Evolutionary conservation across 2,329 filamentous ascomycete species (phyloP).

Genomic region (Aspergillus udagawae): DNA sequence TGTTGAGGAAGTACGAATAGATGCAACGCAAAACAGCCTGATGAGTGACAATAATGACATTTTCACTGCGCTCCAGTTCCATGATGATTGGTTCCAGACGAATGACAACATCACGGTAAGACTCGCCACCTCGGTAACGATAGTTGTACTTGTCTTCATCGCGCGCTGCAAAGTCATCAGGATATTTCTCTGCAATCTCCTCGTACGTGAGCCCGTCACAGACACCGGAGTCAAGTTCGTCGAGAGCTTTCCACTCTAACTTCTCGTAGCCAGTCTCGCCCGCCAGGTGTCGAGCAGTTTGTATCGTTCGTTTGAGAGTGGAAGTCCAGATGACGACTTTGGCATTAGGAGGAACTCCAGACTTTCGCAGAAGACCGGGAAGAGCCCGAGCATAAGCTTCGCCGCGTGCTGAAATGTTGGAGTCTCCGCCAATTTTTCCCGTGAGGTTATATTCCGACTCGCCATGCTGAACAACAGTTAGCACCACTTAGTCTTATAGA

Average conservation of each 20-base stretch:
- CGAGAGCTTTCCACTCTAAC: slow-evolving; percentile 96
- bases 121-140: slow-evolving; percentile 93
- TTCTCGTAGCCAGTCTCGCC: slow-evolving; percentile 72
- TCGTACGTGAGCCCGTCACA: slow-evolving; percentile 96
- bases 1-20: slow-evolving; percentile 98
- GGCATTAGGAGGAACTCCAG: slow-evolving; percentile 67
- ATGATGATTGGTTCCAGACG: slow-evolving; percentile 98
- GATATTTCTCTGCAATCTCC: slow-evolving; percentile 85
- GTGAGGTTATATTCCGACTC: slow-evolving; percentile 90
- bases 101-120: slow-evolving; percentile 94
- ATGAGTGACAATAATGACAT: slow-evolving; percentile 96
- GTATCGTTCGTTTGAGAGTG: slow-evolving; percentile 78
- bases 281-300: slow-evolving; percentile 80
- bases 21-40: slow-evolving; percentile 96
- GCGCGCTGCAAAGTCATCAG: slow-evolving; percentile 90
- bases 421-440: slow-evolving; percentile 90
- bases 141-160: slow-evolving; percentile 99
- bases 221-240: slow-evolving; percentile 93
- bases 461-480: slow-evolving; percentile 63
- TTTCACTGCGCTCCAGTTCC: slow-evolving; percentile 93
- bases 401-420: slow-evolving; percentile 78
- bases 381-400: slow-evolving; percentile 82
- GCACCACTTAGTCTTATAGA: not conserved
- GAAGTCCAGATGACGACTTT: slow-evolving; percentile 72
- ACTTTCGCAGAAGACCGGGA: slow-evolving; percentile 77